phyloP scores from a whole-genome alignment of 306 rosid species.

The Sicyos baderoa region DNA sequence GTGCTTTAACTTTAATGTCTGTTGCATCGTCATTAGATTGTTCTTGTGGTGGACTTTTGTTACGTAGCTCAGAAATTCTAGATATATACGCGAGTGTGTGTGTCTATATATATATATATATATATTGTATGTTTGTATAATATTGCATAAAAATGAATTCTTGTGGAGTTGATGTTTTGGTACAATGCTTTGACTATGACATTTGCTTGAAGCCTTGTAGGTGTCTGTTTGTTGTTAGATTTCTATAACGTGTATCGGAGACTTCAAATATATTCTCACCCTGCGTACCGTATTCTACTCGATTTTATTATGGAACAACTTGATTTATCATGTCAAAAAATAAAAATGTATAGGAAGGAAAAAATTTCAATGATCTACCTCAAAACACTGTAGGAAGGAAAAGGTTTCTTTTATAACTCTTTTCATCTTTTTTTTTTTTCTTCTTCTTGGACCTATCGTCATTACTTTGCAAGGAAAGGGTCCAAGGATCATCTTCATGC shows the following conservation, averaged over 20 bases:
- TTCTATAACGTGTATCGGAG: not conserved
- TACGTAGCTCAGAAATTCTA: not conserved
- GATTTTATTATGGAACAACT: not conserved
- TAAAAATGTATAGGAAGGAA: not conserved
- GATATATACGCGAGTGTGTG: not conserved
- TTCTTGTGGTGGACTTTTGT: conserved; percentile 3
- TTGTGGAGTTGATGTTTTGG: not conserved
- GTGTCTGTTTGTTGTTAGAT: not conserved
- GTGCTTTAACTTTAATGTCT: not conserved
- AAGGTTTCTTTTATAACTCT: not conserved
- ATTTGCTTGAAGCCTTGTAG: not conserved
- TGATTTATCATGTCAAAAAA: not conserved
- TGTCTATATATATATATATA: not conserved
- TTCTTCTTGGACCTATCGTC: not conserved
- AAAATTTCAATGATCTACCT: not conserved
- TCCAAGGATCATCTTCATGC: conserved; percentile 1
- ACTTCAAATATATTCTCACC: not conserved
- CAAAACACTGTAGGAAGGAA: not conserved
- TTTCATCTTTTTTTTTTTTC: not conserved
- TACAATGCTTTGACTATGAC: not conserved
- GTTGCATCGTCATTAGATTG: not conserved
- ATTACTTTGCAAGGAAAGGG: not conserved
- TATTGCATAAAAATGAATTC: not conserved
- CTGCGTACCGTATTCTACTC: not conserved
- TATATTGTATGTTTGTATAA: not conserved